Evolutionary conservation across 2,329 filamentous ascomycete genomes (phyloP).

Genomic region (Tolypocladium album): DNA sequence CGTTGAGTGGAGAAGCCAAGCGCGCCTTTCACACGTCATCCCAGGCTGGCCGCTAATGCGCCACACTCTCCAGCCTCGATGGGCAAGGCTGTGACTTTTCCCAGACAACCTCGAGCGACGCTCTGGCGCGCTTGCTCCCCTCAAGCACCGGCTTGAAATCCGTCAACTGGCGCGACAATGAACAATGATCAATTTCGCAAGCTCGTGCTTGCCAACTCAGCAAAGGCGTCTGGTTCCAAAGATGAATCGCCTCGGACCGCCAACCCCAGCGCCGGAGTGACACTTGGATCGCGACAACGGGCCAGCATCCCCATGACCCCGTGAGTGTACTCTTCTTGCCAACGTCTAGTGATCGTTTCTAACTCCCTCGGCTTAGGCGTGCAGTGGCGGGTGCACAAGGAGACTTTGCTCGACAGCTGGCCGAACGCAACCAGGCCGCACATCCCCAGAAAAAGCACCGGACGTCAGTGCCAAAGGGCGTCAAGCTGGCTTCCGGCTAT

Average conservation of each 20-base stretch:
- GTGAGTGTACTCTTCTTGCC: slow-evolving; percentile 35
- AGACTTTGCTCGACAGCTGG: slow-evolving; percentile 77
- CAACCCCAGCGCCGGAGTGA: slow-evolving; percentile 23
- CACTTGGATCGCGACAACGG: slow-evolving; percentile 66
- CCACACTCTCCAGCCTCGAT: slow-evolving; percentile 10
- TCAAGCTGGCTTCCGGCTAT: slow-evolving; percentile 70
- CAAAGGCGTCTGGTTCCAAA: slow-evolving; percentile 26
- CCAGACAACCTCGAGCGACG: background rate
- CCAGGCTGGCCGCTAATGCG: slow-evolving; percentile 19
- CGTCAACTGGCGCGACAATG: slow-evolving; percentile 43
- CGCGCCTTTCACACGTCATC: slow-evolving; percentile 27
- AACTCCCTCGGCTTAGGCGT: slow-evolving; percentile 37
- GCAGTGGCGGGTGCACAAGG: slow-evolving; percentile 43
- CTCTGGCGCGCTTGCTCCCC: background rate
- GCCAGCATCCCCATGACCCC: slow-evolving; percentile 91
- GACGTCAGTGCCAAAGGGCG: slow-evolving; percentile 72
- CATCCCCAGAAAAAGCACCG: slow-evolving; percentile 63
- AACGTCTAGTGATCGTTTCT: slow-evolving; percentile 4
- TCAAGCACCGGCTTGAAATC: background rate
- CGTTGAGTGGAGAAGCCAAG: slow-evolving; percentile 22
- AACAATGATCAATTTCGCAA: slow-evolving; percentile 93
- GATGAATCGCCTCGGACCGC: slow-evolving; percentile 29
- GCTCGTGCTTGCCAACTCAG: slow-evolving; percentile 48
- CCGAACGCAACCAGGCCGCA: slow-evolving; percentile 51
- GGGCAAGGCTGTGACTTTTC: slow-evolving; percentile 6